A percentile compares a stretch with the other conserved stretches of the same genome.
phyloP scores from a whole-genome alignment of 176 grass and related monocot genomes.

The Oryza glaberrima region DNA sequence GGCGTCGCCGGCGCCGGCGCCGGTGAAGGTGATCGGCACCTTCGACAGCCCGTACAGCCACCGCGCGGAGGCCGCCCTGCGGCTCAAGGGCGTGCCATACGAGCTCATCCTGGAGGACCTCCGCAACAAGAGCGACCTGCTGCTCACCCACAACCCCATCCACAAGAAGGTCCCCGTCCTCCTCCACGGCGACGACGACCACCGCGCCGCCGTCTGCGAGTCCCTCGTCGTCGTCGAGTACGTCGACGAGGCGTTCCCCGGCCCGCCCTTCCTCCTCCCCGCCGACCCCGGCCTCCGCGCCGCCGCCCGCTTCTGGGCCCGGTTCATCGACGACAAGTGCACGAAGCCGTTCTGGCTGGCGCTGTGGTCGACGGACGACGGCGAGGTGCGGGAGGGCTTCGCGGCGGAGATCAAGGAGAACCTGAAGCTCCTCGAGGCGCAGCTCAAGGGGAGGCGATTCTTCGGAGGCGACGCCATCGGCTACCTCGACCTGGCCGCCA shows the following conservation, averaged over 20 bases:
- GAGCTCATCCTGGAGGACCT: slow-evolving; percentile 47
- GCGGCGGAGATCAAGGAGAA: slow-evolving; percentile 41
- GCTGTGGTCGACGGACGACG: slow-evolving; percentile 46
- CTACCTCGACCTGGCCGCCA: slow-evolving; percentile 46
- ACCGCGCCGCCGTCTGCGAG: slow-evolving; percentile 30
- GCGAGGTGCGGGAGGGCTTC: slow-evolving; percentile 47
- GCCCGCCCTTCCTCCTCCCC: slow-evolving; percentile 20
- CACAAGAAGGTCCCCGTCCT: slow-evolving; percentile 53
- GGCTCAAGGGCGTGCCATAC: slow-evolving; percentile 26
- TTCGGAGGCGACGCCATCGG: slow-evolving; percentile 63
- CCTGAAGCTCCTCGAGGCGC: slow-evolving; percentile 16
- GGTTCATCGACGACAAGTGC: slow-evolving; percentile 38
- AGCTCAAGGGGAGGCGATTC: slow-evolving; percentile 45
- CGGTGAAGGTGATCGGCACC: slow-evolving; percentile 29
- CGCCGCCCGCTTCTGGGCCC: slow-evolving; percentile 48
- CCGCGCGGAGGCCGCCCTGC: slow-evolving; percentile 35
- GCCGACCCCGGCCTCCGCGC: slow-evolving; percentile 39
- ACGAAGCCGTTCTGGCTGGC: slow-evolving; percentile 45
- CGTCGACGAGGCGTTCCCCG: slow-evolving; percentile 39
- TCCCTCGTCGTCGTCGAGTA: slow-evolving; percentile 49
- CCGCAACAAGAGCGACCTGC: slow-evolving; percentile 42
- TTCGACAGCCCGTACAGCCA: slow-evolving; percentile 43
- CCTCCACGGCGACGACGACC: slow-evolving; percentile 23
- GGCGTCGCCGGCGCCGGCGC: slow-evolving; percentile 32
- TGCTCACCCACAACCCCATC: slow-evolving; percentile 48